Base-by-base conservation (phyloP, 345 rosid genomes). In the Populus alba region DNA sequence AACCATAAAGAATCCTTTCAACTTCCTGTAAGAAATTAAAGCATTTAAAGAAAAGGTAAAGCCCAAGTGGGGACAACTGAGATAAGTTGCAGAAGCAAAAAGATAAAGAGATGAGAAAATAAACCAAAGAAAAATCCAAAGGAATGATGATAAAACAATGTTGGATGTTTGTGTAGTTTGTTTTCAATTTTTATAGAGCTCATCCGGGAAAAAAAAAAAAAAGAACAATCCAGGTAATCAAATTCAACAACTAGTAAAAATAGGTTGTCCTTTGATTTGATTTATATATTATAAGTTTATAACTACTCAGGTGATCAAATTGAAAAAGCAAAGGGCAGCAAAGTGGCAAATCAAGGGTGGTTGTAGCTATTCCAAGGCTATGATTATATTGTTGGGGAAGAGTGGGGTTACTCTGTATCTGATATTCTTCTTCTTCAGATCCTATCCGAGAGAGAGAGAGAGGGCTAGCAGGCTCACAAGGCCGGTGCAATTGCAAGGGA, bases 401-500 rank as follows among this genome's bases (percentile, higher is more conserved):
- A 49, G 78, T 74, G 80, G 87, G 84, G 80, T 66, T 72, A 25
- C 27, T 17, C 20, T 62, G 22, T 37, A 71, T 53, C 65, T 20
- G 83, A 80, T 71, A 77, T 77, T 80, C 71, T 41, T 49, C 43
- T 4, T 33, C 35, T 33, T 33, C 35, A 35, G 87, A 88, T 80
- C 89, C 83, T 85, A 87, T 87, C 87, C 83, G 20, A 61, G 68
- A 69, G 68, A 59, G 31, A 23, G 61, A 39, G 80, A 61, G 33
- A 61, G 27, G 5, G 35, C 7, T 10, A 1, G 35, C 66, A 22
- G 79, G 74, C 67, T 73, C 75, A 76, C 68, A 75, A 62, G 31
- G 84, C 81, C 68, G 66, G 41, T 70, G 80, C n/a, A 72, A 45
- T 17, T 77, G 82, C 79, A 75, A 85, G 66, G 33, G 78, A 77